phyloP scores from a whole-genome alignment of 805 yeast genomes.

The Tetrapisispora phaffii region DNA sequence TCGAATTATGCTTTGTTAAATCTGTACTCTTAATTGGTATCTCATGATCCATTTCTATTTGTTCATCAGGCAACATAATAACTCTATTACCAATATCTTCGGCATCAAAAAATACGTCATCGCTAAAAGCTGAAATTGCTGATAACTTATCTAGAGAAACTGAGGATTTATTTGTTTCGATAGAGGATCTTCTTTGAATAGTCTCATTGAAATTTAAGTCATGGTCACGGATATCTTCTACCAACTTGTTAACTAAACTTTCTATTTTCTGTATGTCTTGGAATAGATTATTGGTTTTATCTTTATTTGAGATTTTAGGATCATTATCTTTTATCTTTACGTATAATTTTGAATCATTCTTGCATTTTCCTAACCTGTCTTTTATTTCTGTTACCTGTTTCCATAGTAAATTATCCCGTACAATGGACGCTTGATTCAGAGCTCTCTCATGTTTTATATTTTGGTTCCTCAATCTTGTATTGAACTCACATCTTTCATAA shows the following conservation, averaged over 20 bases:
- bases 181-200: background rate
- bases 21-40: background rate
- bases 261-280: slow-evolving; percentile 19
- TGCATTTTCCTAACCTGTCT: background rate
- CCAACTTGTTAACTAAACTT: slow-evolving; percentile 13
- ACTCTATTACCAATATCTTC: slow-evolving; percentile 46
- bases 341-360: background rate
- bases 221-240: slow-evolving; percentile 8
- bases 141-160: slow-evolving; percentile 6
- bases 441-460: background rate
- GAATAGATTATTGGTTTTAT: slow-evolving; percentile 19
- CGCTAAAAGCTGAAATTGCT: slow-evolving; percentile 27
- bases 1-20: background rate
- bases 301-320: background rate
- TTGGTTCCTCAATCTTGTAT: background rate
- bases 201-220: background rate
- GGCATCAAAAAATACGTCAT: slow-evolving; percentile 60
- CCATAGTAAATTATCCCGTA: background rate
- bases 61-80: slow-evolving; percentile 40
- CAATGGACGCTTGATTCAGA: no score
- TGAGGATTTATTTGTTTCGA: background rate
- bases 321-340: background rate
- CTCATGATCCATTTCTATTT: slow-evolving; percentile 7
- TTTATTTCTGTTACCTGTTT: background rate
- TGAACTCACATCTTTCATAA: background rate